Percentiles rank a stretch among this genome's conserved stretches.
phyloP scores from a whole-genome alignment of 495 filamentous ascomycete genomes.

The Articulospora tetracladia region DNA sequence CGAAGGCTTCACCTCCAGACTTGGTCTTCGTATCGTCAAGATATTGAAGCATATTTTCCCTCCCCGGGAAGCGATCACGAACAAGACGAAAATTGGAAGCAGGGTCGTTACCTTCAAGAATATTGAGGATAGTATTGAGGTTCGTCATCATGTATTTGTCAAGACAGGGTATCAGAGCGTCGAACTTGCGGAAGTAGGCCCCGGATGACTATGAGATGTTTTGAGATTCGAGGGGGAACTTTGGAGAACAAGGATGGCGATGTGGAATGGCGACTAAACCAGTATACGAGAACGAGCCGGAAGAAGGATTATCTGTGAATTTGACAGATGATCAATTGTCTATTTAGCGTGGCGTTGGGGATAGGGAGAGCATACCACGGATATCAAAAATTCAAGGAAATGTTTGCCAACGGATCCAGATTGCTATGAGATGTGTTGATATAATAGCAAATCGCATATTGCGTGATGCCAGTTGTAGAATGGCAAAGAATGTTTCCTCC shows the following conservation, averaged over 20 bases:
- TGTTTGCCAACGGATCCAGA: conserved; percentile 13
- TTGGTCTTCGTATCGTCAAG: conserved; percentile 84
- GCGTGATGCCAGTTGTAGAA: not conserved
- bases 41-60: conserved; percentile 95
- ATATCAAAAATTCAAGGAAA: conserved; percentile 8
- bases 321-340: conserved; percentile 9
- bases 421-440: conserved; percentile 3
- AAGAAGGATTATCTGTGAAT: conserved; percentile 90
- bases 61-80: conserved; percentile 68
- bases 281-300: conserved; percentile 85
- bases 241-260: conserved; percentile 96
- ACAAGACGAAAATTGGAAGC: conserved; percentile 70
- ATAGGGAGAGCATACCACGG: conserved; percentile 12
- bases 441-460: not conserved
- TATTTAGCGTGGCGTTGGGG: conserved; percentile 28
- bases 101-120: conserved; percentile 93
- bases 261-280: conserved; percentile 89
- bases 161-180: conserved; percentile 83
- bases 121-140: conserved; percentile 89
- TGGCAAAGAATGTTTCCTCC: not conserved
- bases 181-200: conserved; percentile 91
- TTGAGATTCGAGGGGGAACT: conserved; percentile 91
- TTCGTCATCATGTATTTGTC: conserved; percentile 79
- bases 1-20: conserved; percentile 79
- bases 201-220: conserved; percentile 95